phyloP scores from a whole-genome alignment of 2,329 filamentous ascomycete species.

The Bipolaris gigantea region DNA sequence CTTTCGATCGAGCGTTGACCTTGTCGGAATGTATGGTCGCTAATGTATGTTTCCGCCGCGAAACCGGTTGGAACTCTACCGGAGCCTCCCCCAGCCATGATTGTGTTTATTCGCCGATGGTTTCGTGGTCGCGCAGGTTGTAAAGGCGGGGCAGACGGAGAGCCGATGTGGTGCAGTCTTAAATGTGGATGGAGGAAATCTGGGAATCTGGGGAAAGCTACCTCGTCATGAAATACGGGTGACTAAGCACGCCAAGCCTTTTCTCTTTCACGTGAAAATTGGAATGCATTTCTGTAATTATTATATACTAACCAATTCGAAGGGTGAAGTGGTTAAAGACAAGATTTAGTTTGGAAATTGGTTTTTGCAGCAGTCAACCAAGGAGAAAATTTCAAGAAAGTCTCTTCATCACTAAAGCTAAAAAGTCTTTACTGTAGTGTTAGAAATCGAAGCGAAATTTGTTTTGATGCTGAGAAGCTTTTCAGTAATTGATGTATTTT shows the following conservation, averaged over 20 bases:
- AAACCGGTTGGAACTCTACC: conserved; percentile 68
- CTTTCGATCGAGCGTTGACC: conserved; percentile 80
- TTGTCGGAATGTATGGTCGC: conserved; percentile 84
- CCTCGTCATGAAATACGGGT: conserved; percentile 13
- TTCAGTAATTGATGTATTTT: conserved; percentile 21
- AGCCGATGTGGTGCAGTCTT: neutral
- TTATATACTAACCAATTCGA: no score
- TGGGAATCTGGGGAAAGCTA: conserved; percentile 1
- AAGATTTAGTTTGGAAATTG: no score
- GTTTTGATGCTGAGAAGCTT: no score
- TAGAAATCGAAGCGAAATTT: no score
- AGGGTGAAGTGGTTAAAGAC: no score
- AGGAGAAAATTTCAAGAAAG: no score
- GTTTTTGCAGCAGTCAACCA: no score
- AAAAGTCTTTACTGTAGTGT: no score
- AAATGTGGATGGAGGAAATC: neutral
- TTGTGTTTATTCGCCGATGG: neutral
- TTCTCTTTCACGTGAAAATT: conserved; percentile 5
- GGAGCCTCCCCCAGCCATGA: conserved; percentile 30
- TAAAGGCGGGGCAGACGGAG: neutral
- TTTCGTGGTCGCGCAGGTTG: neutral
- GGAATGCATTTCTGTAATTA: conserved; percentile 26
- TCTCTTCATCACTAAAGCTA: no score
- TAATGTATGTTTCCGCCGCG: conserved; percentile 85
- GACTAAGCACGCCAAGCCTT: conserved; percentile 24